Conservation (phyloP, 1,139 yeast genomes). For the Pneumocystis murina region DNA sequence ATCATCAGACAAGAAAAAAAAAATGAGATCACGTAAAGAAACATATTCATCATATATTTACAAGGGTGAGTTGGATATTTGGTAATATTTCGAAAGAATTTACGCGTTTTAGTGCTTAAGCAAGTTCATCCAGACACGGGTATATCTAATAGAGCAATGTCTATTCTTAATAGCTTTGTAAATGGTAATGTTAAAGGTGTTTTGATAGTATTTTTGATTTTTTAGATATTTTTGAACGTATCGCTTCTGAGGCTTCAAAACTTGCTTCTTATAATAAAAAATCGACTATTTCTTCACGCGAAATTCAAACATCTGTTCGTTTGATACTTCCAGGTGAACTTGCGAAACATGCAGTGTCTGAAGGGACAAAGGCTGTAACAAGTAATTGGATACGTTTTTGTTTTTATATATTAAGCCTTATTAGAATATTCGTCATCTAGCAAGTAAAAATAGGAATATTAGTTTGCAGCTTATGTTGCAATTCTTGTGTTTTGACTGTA, state of each 20-base stretch:
- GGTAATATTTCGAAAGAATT: not conserved
- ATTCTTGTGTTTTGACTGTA: not conserved
- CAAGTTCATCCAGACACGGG: constrained; percentile 94
- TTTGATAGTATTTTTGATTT: not conserved
- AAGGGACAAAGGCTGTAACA: constrained; percentile 99
- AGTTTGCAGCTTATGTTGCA: not conserved
- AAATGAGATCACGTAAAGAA: constrained; percentile 95
- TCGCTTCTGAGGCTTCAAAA: constrained; percentile 96
- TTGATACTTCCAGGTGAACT: constrained; percentile 98
- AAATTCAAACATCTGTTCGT: constrained; percentile 98
- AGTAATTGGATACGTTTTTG: constrained; percentile 20
- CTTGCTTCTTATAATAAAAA: constrained; percentile 99
- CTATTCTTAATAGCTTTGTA: constrained; percentile 96
- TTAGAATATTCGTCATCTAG: not conserved
- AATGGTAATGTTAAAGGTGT: constrained; percentile 26
- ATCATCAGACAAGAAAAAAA: constrained; percentile 72
- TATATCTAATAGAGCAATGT: constrained; percentile 98
- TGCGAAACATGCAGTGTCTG: constrained; percentile 97
- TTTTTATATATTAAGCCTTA: not conserved
- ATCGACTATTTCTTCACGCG: constrained; percentile 97
- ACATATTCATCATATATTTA: constrained; percentile 96
- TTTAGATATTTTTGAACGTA: constrained; percentile 62
- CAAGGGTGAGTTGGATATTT: constrained; percentile 30
- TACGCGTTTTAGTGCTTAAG: constrained; percentile 43
- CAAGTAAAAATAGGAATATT: not conserved